phyloP scores from a whole-genome alignment of 2,329 filamentous ascomycete species.

The Talaromyces sp. region DNA sequence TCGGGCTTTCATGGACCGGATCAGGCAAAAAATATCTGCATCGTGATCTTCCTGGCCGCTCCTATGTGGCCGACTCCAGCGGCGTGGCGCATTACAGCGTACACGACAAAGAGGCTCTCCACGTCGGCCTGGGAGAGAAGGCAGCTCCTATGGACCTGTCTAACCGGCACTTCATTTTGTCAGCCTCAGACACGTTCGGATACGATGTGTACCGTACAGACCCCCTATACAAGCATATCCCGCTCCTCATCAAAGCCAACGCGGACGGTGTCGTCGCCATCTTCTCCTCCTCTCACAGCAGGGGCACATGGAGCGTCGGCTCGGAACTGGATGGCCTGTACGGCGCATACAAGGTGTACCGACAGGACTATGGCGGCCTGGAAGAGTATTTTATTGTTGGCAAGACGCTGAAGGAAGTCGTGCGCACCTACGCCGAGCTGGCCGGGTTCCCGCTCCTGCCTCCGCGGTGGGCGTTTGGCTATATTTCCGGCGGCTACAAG shows the following conservation, averaged over 20 bases:
- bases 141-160: conserved; percentile 67
- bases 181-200: conserved; percentile 67
- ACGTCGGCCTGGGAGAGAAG: conserved; percentile 69
- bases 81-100: conserved; percentile 62
- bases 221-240: conserved; percentile 71
- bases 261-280: conserved; percentile 60
- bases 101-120: conserved; percentile 58
- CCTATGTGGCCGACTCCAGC: conserved; percentile 57
- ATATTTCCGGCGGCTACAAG: conserved; percentile 63
- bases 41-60: conserved; percentile 59
- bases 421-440: conserved; percentile 61
- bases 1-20: conserved; percentile 52
- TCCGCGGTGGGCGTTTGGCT: conserved; percentile 68
- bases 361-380: conserved; percentile 66
- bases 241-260: conserved; percentile 64
- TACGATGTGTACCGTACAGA: conserved; percentile 68
- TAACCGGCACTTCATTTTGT: conserved; percentile 60
- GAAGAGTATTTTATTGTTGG: conserved; percentile 68
- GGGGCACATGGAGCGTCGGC: conserved; percentile 62
- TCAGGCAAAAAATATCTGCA: conserved; percentile 52
- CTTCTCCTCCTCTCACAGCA: conserved; percentile 62
- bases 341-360: conserved; percentile 69
- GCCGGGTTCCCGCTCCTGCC: conserved; percentile 64
- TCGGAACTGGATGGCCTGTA: conserved; percentile 72
- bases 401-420: conserved; percentile 60